These are phyloP conservation scores for Cicer arietinum DNA, from an alignment of 306 rosid genomes.

Conservation along the genomic window DNA sequence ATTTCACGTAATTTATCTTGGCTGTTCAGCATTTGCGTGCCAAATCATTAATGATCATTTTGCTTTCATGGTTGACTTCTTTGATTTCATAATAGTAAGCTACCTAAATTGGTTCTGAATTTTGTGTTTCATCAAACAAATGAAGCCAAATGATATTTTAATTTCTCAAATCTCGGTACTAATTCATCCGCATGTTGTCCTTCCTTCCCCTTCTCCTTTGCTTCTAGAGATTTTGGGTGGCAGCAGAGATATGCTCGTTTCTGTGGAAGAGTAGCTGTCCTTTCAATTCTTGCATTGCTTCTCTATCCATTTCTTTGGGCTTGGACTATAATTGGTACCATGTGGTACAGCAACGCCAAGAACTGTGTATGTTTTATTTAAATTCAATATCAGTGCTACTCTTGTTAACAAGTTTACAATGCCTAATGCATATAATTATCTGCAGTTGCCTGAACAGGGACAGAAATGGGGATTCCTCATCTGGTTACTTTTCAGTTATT, in stretches of 20 bases:
- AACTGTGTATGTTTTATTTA: constrained; percentile 71
- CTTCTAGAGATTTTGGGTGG: constrained; percentile 90
- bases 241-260: constrained; percentile 98
- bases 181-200: constrained; percentile 10
- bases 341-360: constrained; percentile 81
- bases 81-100: constrained; percentile 25
- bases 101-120: constrained; percentile 31
- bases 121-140: constrained; percentile 32
- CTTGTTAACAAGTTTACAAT: constrained; percentile 37
- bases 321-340: constrained; percentile 91
- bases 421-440: constrained; percentile 44
- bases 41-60: constrained; percentile 30
- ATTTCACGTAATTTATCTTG: constrained; percentile 38
- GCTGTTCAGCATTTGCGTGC: constrained; percentile 23
- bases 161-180: constrained; percentile 32
- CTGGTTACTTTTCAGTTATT: constrained; percentile 97
- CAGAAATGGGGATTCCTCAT: constrained; percentile 99
- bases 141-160: constrained; percentile 33
- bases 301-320: constrained; percentile 98
- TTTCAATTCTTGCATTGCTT: constrained; percentile 75
- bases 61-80: constrained; percentile 16
- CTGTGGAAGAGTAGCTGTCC: constrained; percentile 92
- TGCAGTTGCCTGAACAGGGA: constrained; percentile 88
- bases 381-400: constrained; percentile 9
- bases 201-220: constrained; percentile 30